Percentiles rank a stretch among this genome's conserved stretches.
Conservation (phyloP, 805 yeast species). For the Limtongozyma cylindracea region DNA sequence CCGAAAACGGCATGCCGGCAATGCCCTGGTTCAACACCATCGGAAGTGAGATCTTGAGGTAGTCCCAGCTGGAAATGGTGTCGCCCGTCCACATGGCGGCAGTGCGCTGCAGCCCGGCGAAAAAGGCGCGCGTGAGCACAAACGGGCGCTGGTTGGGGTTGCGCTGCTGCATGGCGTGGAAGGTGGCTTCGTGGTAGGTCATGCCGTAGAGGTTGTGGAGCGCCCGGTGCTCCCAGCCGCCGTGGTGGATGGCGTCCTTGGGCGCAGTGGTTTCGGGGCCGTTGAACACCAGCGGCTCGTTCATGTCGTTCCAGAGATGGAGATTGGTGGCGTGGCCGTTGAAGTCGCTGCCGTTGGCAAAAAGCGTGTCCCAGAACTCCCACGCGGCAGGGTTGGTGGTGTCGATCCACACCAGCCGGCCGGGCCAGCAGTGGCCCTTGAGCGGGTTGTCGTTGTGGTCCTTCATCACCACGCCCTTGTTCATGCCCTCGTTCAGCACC, state of each 20-base stretch:
- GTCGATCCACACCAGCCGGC: slow-evolving; percentile 86
- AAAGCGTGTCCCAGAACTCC: slow-evolving; percentile 32
- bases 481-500: slow-evolving; percentile 26
- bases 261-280: slow-evolving; percentile 92
- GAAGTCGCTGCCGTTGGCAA: slow-evolving; percentile 8
- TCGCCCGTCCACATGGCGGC: slow-evolving; percentile 98
- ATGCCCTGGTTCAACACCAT: slow-evolving; percentile 66
- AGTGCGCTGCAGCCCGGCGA: slow-evolving; percentile 75
- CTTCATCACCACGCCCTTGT: slow-evolving; percentile 17
- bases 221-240: slow-evolving; percentile 75
- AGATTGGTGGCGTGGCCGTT: slow-evolving; percentile 28
- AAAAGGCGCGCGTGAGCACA: slow-evolving; percentile 65
- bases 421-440: slow-evolving; percentile 96
- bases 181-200: slow-evolving; percentile 62
- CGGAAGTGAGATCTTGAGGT: slow-evolving; percentile 56
- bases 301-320: slow-evolving; percentile 94
- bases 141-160: slow-evolving; percentile 48
- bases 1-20: slow-evolving; percentile 77
- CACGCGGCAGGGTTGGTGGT: slow-evolving; percentile 40
- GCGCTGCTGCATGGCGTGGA: slow-evolving; percentile 25
- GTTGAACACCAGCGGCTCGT: slow-evolving; percentile 83
- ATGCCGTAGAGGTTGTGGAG: slow-evolving; percentile 72
- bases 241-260: slow-evolving; percentile 54
- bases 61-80: slow-evolving; percentile 83
- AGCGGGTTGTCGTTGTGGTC: slow-evolving; percentile 22